Conservation (phyloP, 169 alveolate species). For the Plasmodium coatneyi region DNA sequence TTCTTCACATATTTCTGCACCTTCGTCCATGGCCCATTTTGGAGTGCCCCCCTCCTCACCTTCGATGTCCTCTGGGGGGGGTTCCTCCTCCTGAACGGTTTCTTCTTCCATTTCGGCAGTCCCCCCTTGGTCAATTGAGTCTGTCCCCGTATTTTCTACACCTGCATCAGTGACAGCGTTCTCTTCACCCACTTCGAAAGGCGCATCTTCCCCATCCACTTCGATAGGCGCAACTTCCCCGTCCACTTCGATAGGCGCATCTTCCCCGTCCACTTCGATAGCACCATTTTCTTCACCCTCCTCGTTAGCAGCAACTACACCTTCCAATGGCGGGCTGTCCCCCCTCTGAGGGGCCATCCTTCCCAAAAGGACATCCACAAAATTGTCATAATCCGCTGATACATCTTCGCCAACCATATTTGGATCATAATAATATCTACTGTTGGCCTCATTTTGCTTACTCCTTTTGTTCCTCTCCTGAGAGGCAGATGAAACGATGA, state of each 20-base stretch:
- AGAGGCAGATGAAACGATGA: conserved; percentile 10
- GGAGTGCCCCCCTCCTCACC: not conserved
- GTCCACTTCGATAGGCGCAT: not conserved
- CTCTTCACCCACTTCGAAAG: not conserved
- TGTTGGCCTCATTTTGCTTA: conserved; percentile 18
- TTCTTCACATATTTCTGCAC: not conserved
- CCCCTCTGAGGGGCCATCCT: not conserved
- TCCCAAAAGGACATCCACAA: conserved; percentile 22
- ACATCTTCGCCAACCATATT: conserved; percentile 1
- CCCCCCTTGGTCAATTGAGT: not conserved
- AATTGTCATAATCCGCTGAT: not conserved
- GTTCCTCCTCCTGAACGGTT: not conserved
- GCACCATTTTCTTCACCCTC: not conserved
- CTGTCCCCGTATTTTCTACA: not conserved
- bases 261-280: not conserved
- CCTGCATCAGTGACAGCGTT: not conserved
- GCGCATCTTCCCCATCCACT: not conserved
- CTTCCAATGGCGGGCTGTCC: not conserved
- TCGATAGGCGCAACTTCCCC: not conserved
- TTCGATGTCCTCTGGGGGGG: not conserved
- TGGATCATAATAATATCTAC: conserved; percentile 37
- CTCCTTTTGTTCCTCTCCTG: conserved; percentile 23
- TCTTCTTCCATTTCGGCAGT: not conserved
- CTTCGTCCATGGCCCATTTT: not conserved
- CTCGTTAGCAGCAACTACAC: not conserved